Base-by-base conservation (phyloP, 2,329 filamentous ascomycete species). In the Fusarium fujikuroi region DNA sequence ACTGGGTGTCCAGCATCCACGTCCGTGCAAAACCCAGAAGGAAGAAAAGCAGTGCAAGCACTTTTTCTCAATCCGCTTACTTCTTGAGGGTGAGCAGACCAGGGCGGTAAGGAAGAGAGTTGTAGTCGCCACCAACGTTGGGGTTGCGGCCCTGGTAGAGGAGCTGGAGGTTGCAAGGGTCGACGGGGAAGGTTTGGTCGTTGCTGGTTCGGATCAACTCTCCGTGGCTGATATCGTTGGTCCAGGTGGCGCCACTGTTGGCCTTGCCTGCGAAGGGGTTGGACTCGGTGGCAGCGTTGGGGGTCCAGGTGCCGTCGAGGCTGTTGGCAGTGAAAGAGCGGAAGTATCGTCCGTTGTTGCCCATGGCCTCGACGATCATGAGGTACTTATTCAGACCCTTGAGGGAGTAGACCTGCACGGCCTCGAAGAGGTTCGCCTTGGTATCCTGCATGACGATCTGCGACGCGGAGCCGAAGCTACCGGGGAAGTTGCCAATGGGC, bases 361-460 rank as follows among this genome's bases (percentile, higher is more conserved):
- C 90, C 47, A 88, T 87, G 0, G 88, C 84, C 79, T 92, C 91
- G 39, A 92, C 89, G n/a, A 92, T 86, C 88, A 92, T 92, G 63
- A 92, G 86, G 80, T 92, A 92, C 71, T 86, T 81, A 71, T 83
- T 84, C 73, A 86, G 83, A 34, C 87, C 88, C 37, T 84, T 50
- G 64, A 92, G 75, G 4, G 85, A 90, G 82, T 92, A 92, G 49
- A 92, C 90, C 75, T 92, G 87, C 0, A 91, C 89, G 0, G 90
- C 90, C 77, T 92, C 91, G 79, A 92, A 92, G 2, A 92, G 83
- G 76, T 90, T 88, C 77, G 88, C 84, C 19, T 63, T 82, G 4
- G 84, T 81, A 79, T 90, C 90, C 81, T 86, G n/a, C 3, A 67
- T 6, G 50, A 67, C 1, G 53, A 65, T 4, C 42, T 66, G 63